Base-by-base conservation (phyloP, 805 yeast genomes). In the Yarrowia deformans region DNA sequence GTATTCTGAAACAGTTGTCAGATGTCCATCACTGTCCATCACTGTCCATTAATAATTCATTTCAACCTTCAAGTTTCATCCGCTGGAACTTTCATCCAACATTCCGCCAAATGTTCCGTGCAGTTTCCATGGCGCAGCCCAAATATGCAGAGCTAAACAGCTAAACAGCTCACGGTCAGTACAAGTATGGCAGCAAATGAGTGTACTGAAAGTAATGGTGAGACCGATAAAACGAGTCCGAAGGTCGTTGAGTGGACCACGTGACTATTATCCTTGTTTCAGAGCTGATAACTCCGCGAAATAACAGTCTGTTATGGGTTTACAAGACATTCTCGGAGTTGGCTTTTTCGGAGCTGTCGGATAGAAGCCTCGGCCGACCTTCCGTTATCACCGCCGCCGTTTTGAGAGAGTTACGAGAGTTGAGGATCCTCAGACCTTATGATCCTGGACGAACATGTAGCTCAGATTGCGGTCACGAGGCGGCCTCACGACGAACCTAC, bases 71-170 rank as follows among this genome's bases (percentile, higher is more conserved):
- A 32, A 8, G 23, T 32, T 23, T 2, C 29, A 23, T 23, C 29
- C 4, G 29, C 29, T 23, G 29, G 29, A 23, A 23, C 29, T 23
- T 23, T 23, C 29, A 7, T 8, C 42, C 54, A 49, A 52, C 58
- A 52, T 52, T 35, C 58, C 32, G 16, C 10, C 37, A 35, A 52
- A 6, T 37, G 58, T 37, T 37, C 58, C 58, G 43, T 52, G 58
- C 58, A 35, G 39, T 35, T 52, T 52, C 58, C 58, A 49, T 29
- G 37, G 54, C 54, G 54, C 54, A 49, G 54, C 32, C 50, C 12
- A 50, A 34, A 52, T 12, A 34, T 18, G 43, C 58, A 52, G 58
- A 52, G 58, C 43, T 35, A 35, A 52, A 50, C 18, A 52, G 58
- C 43, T 35, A 35, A 52, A 50, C 18, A 14, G 19, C 29, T 5